Percentiles rank a stretch among this genome's conserved stretches.
Evolutionary conservation across 257 asterid genomes (phyloP).

Genomic region (Solanum ahanhuiri): DNA sequence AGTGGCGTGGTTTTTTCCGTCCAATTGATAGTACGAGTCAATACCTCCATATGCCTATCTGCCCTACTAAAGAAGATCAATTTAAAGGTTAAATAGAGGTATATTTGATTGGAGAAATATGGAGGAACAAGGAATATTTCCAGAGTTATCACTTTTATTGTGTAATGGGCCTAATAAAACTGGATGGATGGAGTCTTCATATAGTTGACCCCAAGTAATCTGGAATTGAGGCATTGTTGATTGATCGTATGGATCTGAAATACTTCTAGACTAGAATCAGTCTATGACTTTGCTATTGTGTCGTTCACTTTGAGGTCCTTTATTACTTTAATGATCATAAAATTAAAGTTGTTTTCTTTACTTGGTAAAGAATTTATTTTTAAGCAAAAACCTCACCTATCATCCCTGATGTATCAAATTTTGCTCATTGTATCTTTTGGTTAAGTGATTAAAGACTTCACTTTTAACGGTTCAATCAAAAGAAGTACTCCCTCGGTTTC

Average conservation of each 20-base stretch:
- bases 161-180: not conserved
- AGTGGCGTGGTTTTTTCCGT: rapidly evolving
- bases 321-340: not conserved
- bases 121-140: not conserved
- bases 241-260: not conserved
- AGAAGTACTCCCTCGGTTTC: not conserved
- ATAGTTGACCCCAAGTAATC: not conserved
- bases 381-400: not conserved
- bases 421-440: not conserved
- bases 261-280: not conserved
- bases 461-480: not conserved
- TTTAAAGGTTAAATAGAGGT: not conserved
- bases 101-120: not conserved
- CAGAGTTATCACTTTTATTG: not conserved
- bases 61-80: not conserved
- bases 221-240: not conserved
- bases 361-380: not conserved
- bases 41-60: not conserved
- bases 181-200: not conserved
- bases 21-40: not conserved
- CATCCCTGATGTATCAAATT: not conserved
- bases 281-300: not conserved
- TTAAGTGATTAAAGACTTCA: not conserved
- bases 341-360: not conserved
- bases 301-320: not conserved